A percentile compares a stretch with the other conserved stretches of the same genome.
Evolutionary conservation across 192 early-diverging fungal genomes (phyloP).

Genomic region (Coemansia sp.): DNA sequence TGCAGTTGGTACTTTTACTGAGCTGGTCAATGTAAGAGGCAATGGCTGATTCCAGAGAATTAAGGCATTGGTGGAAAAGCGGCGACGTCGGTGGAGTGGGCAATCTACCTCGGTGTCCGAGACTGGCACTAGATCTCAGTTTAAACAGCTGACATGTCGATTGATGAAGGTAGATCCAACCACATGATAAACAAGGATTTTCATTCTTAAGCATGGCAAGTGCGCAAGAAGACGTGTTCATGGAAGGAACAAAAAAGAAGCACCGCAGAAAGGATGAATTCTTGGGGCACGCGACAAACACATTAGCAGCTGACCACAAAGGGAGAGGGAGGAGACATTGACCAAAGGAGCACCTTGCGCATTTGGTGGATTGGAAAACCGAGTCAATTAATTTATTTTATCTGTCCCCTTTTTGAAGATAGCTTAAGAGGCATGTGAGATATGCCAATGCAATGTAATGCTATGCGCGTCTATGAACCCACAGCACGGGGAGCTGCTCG

Average conservation of each 20-base stretch:
- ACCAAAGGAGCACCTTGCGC: not conserved
- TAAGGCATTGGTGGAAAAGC: not conserved
- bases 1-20: too few relatives aligned
- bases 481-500: slow-evolving; percentile 3
- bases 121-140: not conserved
- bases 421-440: not conserved
- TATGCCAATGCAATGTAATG: not conserved
- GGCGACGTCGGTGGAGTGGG: not conserved
- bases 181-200: not conserved
- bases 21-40: too few relatives aligned
- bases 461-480: not conserved
- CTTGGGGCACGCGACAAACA: not conserved
- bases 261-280: not conserved
- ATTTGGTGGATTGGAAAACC: not conserved
- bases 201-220: not conserved
- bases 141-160: not conserved
- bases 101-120: slow-evolving; percentile 1
- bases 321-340: not conserved
- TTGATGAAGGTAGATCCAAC: not conserved
- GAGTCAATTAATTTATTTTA: not conserved
- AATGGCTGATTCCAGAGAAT: not conserved
- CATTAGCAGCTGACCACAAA: not conserved
- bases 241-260: not conserved
- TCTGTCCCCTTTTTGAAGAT: not conserved
- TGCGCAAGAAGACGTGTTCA: not conserved